A percentile compares a stretch with the other conserved stretches of the same genome.
phyloP scores from a whole-genome alignment of 345 rosid genomes.

The Pugionium cornutum region DNA sequence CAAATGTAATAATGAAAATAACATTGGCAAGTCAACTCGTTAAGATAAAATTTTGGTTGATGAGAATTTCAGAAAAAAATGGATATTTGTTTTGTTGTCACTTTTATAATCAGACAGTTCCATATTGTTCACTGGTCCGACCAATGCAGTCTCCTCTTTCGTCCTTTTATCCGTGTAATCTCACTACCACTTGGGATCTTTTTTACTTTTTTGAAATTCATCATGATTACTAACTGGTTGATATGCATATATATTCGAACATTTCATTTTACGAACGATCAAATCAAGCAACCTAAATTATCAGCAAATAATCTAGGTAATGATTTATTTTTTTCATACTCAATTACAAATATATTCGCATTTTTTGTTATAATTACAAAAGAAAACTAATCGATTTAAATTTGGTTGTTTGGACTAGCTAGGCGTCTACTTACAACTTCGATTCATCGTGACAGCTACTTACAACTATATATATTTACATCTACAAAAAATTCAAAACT shows the following conservation, averaged over 20 bases:
- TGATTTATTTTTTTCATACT: neutral
- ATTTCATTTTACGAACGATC: conserved; percentile 31
- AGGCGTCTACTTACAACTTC: neutral
- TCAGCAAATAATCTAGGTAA: neutral
- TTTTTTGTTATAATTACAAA: neutral
- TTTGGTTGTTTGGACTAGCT: neutral
- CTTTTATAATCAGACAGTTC: conserved; percentile 34
- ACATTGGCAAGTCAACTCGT: conserved; percentile 42
- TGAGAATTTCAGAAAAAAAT: conserved; percentile 27
- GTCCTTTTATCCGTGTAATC: conserved; percentile 37
- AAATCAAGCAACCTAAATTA: conserved; percentile 26
- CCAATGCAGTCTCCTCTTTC: conserved; percentile 29
- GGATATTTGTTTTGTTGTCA: conserved; percentile 31
- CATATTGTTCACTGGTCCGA: conserved; percentile 38
- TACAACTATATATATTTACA: neutral
- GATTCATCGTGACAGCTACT: neutral
- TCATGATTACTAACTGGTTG: conserved; percentile 22
- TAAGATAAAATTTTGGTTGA: conserved; percentile 23
- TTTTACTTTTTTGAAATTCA: conserved; percentile 3
- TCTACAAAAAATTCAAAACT: neutral
- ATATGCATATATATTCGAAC: neutral
- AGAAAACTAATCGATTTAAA: neutral
- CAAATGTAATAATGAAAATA: conserved; percentile 43
- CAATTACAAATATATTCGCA: neutral
- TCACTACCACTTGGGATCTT: conserved; percentile 1